Evolutionary conservation across 371 early-diverging fungal species (phyloP).

Genomic region (Mortierella sp.): DNA sequence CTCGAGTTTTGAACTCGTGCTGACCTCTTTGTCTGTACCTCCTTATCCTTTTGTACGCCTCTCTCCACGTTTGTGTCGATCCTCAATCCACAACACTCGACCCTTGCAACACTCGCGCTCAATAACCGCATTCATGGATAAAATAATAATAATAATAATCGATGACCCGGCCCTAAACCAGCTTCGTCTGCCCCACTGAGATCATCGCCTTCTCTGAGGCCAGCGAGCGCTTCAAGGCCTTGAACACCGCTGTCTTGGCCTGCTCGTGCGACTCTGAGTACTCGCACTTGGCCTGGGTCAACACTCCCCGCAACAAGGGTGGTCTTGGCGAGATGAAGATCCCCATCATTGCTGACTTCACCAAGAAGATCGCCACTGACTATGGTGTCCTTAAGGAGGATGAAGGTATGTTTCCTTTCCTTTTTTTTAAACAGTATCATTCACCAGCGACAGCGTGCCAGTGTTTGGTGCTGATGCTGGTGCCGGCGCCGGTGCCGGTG

Average conservation of each 20-base stretch:
- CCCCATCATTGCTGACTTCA: constrained; percentile 86
- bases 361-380: constrained; percentile 82
- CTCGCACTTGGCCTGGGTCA: constrained; percentile 80
- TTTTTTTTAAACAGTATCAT: no score
- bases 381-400: constrained; percentile 86
- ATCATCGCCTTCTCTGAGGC: constrained; percentile 90
- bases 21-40: no score
- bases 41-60: background rate
- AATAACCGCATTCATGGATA: no score
- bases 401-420: constrained; percentile 55
- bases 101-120: constrained; percentile 35
- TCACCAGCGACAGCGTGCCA: constrained; percentile 27
- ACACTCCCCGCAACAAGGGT: constrained; percentile 83
- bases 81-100: background rate
- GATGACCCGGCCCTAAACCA: background rate
- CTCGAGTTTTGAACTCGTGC: no score
- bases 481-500: constrained; percentile 53
- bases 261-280: constrained; percentile 67
- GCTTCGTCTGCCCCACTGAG: constrained; percentile 94
- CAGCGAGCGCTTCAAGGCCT: constrained; percentile 78
- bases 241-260: constrained; percentile 53
- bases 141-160: no score
- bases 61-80: background rate
- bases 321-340: constrained; percentile 92
- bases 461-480: background rate